These are phyloP conservation scores for Penicillium flavigenum DNA, from an alignment of 495 filamentous ascomycete species.

Conservation along the genomic window DNA sequence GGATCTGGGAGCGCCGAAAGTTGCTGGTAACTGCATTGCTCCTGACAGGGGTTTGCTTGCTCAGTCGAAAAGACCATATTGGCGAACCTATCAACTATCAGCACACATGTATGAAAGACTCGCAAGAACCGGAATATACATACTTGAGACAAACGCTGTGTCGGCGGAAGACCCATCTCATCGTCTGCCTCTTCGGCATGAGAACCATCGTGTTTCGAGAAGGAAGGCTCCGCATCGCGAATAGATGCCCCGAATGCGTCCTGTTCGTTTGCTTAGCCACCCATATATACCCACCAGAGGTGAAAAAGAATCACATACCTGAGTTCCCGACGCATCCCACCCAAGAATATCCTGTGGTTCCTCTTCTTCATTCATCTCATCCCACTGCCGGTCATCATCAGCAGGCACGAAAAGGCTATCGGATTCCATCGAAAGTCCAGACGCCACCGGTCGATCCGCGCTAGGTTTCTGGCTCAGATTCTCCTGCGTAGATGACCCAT, in stretches of 20 bases:
- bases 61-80: conserved; percentile 49
- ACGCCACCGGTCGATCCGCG: conserved; percentile 51
- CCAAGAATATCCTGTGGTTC: conserved; percentile 72
- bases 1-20: neutral
- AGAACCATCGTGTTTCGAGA: conserved; percentile 19
- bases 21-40: neutral
- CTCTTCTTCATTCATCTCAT: conserved; percentile 71
- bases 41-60: neutral
- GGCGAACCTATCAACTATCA: conserved; percentile 38
- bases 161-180: conserved; percentile 49
- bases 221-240: conserved; percentile 26
- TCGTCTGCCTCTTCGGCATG: conserved; percentile 21
- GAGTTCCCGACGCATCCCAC: conserved; percentile 72
- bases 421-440: conserved; percentile 56
- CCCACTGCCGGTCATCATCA: conserved; percentile 77
- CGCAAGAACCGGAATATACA: neutral
- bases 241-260: conserved; percentile 38
- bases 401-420: conserved; percentile 77
- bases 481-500: conserved; percentile 36
- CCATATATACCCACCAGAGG: neutral
- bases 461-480: conserved; percentile 28
- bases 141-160: conserved; percentile 53
- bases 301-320: conserved; percentile 23
- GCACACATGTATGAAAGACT: neutral
- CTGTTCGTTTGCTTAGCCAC: conserved; percentile 17